These are phyloP conservation scores for Paracamarosporium sp. DNA, from an alignment of 2,329 filamentous ascomycete genomes.

Conservation along the genomic window DNA sequence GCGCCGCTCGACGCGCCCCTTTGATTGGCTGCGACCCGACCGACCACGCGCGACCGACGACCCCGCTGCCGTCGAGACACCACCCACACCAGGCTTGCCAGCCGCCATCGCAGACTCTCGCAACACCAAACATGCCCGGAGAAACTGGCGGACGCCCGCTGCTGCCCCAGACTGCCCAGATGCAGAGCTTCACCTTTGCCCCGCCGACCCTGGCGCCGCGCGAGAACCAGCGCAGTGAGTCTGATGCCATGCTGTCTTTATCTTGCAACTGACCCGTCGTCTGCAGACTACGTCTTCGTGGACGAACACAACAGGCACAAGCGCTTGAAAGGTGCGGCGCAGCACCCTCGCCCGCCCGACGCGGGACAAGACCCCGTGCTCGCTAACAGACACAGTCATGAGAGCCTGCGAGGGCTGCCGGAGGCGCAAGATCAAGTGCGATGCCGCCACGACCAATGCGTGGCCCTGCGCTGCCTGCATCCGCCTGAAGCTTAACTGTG, in stretches of 20 bases:
- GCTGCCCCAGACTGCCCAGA: conserved; percentile 70
- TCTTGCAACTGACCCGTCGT: conserved; percentile 24
- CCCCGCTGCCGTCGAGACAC: conserved; percentile 35
- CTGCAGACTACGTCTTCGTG: conserved; percentile 94
- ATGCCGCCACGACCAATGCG: conserved; percentile 94
- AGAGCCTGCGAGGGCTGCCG: conserved; percentile 95
- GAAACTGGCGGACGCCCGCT: conserved; percentile 68
- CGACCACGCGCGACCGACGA: conserved; percentile 36
- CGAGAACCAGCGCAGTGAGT: conserved; percentile 85
- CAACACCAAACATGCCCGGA: conserved; percentile 61
- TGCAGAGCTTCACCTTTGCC: conserved; percentile 80
- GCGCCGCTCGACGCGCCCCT: conserved; percentile 18
- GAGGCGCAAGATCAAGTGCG: conserved; percentile 96
- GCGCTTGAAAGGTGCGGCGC: conserved; percentile 79
- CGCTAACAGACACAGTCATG: conserved; percentile 72
- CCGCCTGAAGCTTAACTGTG: conserved; percentile 88
- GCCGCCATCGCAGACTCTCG: background rate
- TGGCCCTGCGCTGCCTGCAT: conserved; percentile 97
- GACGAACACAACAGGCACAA: conserved; percentile 99
- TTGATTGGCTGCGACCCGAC: conserved; percentile 38
- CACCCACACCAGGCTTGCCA: background rate
- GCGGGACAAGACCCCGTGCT: background rate
- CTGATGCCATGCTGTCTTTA: conserved; percentile 5
- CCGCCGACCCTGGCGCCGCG: conserved; percentile 68
- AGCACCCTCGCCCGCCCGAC: conserved; percentile 4